Conservation (phyloP, 257 asterid species). For the Euphrasia confusa region DNA sequence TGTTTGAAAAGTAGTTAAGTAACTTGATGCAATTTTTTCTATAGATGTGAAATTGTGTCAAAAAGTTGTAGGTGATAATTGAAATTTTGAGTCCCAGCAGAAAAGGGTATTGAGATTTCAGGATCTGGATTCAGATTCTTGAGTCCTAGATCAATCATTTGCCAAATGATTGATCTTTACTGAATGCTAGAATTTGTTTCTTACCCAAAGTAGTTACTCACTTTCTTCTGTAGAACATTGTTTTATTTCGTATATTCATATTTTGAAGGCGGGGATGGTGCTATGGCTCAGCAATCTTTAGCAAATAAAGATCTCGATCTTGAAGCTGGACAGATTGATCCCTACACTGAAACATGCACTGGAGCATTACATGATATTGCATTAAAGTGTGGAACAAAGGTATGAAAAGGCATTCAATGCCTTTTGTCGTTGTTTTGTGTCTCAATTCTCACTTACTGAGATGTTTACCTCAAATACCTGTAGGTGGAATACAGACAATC, state of each 20-base stretch:
- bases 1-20: too few relatives aligned
- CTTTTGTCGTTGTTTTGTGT: conserved; percentile 1
- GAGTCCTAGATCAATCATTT: not conserved
- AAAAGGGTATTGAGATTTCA: too few relatives aligned
- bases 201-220: conserved; percentile 2
- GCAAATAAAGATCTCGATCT: conserved; percentile 56
- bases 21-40: too few relatives aligned
- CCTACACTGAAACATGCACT: conserved; percentile 51
- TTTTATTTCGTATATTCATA: conserved; percentile 19
- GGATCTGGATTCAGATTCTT: too few relatives aligned
- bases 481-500: conserved; percentile 78
- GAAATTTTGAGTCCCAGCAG: too few relatives aligned
- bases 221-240: conserved; percentile 18
- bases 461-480: conserved; percentile 35
- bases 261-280: conserved; percentile 59
- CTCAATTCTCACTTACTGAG: conserved; percentile 26
- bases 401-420: conserved; percentile 28
- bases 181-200: conserved; percentile 3
- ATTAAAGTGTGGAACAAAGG: conserved; percentile 83
- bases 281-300: conserved; percentile 49
- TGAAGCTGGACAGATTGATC: conserved; percentile 79
- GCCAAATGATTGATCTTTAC: not conserved
- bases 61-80: too few relatives aligned
- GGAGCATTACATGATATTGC: conserved; percentile 85
- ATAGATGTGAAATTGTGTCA: too few relatives aligned